These are phyloP conservation scores for Silene conica DNA, from an alignment of 148 eudicot species.

Conservation along the genomic window DNA sequence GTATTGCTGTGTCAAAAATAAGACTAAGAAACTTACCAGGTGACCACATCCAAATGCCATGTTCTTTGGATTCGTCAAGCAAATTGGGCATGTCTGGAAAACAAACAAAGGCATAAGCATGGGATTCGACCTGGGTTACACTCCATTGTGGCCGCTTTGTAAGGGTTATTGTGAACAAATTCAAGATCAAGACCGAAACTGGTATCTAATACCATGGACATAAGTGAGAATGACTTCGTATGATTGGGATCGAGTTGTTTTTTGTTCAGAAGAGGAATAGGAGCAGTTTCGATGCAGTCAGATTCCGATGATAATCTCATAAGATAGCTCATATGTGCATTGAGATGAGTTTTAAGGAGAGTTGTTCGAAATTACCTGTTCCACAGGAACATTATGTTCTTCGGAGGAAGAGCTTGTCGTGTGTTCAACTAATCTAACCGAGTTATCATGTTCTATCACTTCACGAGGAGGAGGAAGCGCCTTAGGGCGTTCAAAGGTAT, in stretches of 20 bases:
- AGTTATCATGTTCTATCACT: slow-evolving; percentile 56
- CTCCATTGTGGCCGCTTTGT: background rate
- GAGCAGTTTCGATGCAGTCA: background rate
- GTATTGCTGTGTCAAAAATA: background rate
- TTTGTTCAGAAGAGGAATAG: background rate
- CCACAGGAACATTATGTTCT: slow-evolving; percentile 23
- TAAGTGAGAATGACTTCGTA: background rate
- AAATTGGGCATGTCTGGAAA: slow-evolving; percentile 66
- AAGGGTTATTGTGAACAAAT: too few relatives aligned
- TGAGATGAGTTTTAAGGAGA: background rate
- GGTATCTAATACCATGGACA: background rate
- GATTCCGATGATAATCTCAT: background rate
- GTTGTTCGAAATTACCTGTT: slow-evolving; percentile 37
- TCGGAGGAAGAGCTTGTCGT: slow-evolving; percentile 29
- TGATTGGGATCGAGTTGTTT: background rate
- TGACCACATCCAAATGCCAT: slow-evolving; percentile 93
- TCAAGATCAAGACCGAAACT: background rate
- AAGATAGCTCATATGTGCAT: background rate
- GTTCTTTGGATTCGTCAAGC: slow-evolving; percentile 66
- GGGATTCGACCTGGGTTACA: background rate
- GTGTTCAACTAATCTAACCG: slow-evolving; percentile 25
- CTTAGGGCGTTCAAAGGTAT: slow-evolving; percentile 21
- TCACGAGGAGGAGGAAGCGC: slow-evolving; percentile 66
- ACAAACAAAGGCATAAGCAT: slow-evolving; percentile 5
- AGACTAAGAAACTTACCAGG: slow-evolving; percentile 42